Conservation (phyloP, 495 filamentous ascomycete genomes). For the Tuber aestivum region DNA sequence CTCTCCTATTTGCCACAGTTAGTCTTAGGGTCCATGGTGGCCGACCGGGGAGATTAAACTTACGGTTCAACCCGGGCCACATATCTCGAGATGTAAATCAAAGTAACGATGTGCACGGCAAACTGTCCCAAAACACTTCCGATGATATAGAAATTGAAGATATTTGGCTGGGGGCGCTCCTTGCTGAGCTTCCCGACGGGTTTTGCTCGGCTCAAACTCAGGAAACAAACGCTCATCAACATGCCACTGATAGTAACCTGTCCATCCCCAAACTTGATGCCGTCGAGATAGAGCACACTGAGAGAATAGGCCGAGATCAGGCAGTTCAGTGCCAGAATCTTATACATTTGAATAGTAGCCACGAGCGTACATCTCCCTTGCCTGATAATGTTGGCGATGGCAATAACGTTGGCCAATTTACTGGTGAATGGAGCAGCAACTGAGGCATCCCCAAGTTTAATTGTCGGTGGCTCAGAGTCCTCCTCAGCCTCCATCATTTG, state of each 20-base stretch:
- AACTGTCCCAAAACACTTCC: conserved; percentile 97
- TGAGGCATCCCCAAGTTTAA: conserved; percentile 96
- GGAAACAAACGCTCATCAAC: conserved; percentile 99
- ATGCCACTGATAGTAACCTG: conserved; percentile 99
- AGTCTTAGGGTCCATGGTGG: conserved; percentile 28
- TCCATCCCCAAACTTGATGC: conserved; percentile 98
- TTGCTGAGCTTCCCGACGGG: conserved; percentile 92
- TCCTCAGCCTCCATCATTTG: conserved; percentile 89
- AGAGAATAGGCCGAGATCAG: conserved; percentile 97
- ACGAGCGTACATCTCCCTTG: conserved; percentile 96
- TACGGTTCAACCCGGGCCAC: conserved; percentile 79
- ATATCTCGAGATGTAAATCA: conserved; percentile 89
- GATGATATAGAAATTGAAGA: conserved; percentile 99
- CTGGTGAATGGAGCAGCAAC: conserved; percentile 96
- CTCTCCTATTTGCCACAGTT: conserved; percentile 52
- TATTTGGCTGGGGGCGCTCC: conserved; percentile 95
- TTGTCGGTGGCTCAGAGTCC: conserved; percentile 84
- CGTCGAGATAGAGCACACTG: conserved; percentile 91
- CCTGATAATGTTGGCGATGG: conserved; percentile 95
- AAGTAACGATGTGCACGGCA: conserved; percentile 85
- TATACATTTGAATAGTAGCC: conserved; percentile 99
- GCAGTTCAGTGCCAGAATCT: conserved; percentile 97
- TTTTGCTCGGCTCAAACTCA: conserved; percentile 92
- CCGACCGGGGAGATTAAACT: conserved; percentile 42
- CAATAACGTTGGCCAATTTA: conserved; percentile 93